Conservation (phyloP, 176 grass and related monocot genomes). For the Bolboschoenus planiculmis region DNA sequence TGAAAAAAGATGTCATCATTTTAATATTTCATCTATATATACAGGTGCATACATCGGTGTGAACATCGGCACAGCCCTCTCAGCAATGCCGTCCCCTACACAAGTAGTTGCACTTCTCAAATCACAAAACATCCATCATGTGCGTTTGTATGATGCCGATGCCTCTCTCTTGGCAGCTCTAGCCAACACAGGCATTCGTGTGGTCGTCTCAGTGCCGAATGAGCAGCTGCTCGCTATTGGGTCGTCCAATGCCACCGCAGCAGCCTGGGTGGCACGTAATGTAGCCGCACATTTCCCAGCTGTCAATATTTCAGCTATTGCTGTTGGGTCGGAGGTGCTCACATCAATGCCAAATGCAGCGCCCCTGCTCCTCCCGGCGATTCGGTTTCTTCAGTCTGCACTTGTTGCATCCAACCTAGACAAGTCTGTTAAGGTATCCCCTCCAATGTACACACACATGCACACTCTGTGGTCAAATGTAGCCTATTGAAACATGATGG, state of each 20-base stretch:
- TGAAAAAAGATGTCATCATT: background rate
- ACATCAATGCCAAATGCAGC: slow-evolving; percentile 64
- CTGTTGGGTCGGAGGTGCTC: slow-evolving; percentile 83
- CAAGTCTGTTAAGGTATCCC: slow-evolving; percentile 56
- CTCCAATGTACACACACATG: background rate
- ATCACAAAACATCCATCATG: slow-evolving; percentile 70
- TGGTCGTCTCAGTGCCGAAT: slow-evolving; percentile 82
- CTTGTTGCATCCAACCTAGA: slow-evolving; percentile 86
- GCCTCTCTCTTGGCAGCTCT: slow-evolving; percentile 70
- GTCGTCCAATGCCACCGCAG: slow-evolving; percentile 83
- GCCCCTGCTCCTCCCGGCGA: slow-evolving; percentile 58
- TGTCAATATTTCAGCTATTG: slow-evolving; percentile 88
- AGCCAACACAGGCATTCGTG: slow-evolving; percentile 69
- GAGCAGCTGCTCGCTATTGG: slow-evolving; percentile 91
- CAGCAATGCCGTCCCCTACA: slow-evolving; percentile 58
- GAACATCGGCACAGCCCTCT: slow-evolving; percentile 82
- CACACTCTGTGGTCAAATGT: background rate
- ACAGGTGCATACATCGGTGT: slow-evolving; percentile 83
- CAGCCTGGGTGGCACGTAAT: slow-evolving; percentile 70
- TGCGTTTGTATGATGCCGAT: slow-evolving; percentile 77
- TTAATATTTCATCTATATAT: slow-evolving; percentile 1
- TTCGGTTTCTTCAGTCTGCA: slow-evolving; percentile 83
- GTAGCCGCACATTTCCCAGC: slow-evolving; percentile 66
- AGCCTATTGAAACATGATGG: background rate
- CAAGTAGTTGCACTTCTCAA: slow-evolving; percentile 78